phyloP scores from a whole-genome alignment of 2,329 filamentous ascomycete genomes.

The Thelonectria rubi region DNA sequence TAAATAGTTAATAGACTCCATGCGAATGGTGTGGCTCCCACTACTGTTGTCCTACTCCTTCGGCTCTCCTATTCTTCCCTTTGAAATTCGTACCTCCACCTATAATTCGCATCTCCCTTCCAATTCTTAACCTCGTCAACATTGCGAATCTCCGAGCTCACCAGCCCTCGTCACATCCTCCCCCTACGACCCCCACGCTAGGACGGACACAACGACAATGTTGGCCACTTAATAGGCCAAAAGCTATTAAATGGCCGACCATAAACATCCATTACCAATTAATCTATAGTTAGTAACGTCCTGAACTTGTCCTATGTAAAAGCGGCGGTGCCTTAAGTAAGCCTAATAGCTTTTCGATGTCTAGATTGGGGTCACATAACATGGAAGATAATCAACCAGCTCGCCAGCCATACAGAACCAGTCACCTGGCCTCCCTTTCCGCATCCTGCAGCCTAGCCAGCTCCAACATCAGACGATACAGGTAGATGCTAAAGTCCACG shows the following conservation, averaged over 20 bases:
- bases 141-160: constrained; percentile 56
- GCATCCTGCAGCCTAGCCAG: constrained; percentile 54
- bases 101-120: constrained; percentile 68
- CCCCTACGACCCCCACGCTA: constrained; percentile 63
- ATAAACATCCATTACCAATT: too few relatives aligned
- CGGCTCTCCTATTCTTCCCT: too few relatives aligned
- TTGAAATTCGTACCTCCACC: constrained; percentile 72
- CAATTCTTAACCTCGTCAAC: constrained; percentile 63
- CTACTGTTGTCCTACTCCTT: background rate
- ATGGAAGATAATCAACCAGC: too few relatives aligned
- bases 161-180: constrained; percentile 65
- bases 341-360: too few relatives aligned
- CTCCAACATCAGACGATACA: constrained; percentile 70
- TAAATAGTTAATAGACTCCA: too few relatives aligned
- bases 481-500: constrained; percentile 67
- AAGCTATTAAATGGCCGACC: constrained; percentile 73
- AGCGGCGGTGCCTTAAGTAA: too few relatives aligned
- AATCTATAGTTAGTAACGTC: too few relatives aligned
- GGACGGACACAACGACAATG: constrained; percentile 58
- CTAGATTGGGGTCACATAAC: too few relatives aligned
- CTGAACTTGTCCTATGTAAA: too few relatives aligned
- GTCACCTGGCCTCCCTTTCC: constrained; percentile 10
- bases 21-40: too few relatives aligned
- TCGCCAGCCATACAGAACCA: too few relatives aligned
- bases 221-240: constrained; percentile 71